Base-by-base conservation (phyloP, 257 asterid species). In the Primulina tabacum region DNA sequence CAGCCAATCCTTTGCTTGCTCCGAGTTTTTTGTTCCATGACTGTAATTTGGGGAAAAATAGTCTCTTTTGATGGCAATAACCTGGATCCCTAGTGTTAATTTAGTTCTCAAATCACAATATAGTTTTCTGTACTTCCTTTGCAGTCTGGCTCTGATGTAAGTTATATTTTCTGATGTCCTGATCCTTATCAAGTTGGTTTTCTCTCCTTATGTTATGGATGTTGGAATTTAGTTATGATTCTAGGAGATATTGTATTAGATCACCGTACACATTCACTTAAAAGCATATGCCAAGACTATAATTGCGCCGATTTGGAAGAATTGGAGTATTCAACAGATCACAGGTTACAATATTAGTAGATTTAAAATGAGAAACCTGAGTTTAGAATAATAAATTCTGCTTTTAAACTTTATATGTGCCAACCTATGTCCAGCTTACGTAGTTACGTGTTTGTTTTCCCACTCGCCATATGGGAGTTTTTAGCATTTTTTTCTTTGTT, bases 111-210 rank as follows among this genome's bases (percentile, higher is more conserved):
- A 68, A 32, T 20, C 64, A 57, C 65, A 21, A 17, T 52, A n/a
- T 33, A 16, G 6, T 58, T 57, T 57, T 21, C 7, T 43, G 8
- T 47, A 28, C 50, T 32, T 12, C 65, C 32, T 37, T 33, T 34
- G 21, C 21, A 11, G 20, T 50, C 20, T 50, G 18, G 26, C 26
- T 62, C 34, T 20, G 50, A 64, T n/a, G 21, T 50, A 55, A 38
- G 60, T 62, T 63, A 38, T 32, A 69, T 57, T 7, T 18, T 37
- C 14, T 10, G 58, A 14, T 20, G 28, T 65, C 47, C 56, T n/a
- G 50, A 33, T 67, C 17, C 52, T 73, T 64, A 52, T 65, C 52
- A 70, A 59, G 29, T 65, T 65, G 60, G 17, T 60, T 53, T 21
- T 65, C 58, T 18, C 60, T 65, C 68, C 8, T 63, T 67, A 52